phyloP scores from a whole-genome alignment of 768 basidiomycete genomes.

The Leccinum rimulosum region DNA sequence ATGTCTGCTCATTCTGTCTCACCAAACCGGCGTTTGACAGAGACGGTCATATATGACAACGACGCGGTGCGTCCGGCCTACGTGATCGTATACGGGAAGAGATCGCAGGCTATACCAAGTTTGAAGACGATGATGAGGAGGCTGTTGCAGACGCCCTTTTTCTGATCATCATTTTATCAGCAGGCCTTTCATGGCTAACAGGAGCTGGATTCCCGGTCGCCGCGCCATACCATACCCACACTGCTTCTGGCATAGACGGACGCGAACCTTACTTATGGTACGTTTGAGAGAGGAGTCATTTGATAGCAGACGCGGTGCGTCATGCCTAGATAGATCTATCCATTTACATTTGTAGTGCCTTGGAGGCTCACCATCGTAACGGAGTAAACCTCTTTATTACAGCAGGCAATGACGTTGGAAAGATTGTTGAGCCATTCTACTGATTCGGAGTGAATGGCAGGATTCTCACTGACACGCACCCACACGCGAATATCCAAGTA shows the following conservation, averaged over 20 bases:
- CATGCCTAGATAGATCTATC: not conserved
- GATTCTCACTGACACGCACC: too few relatives aligned
- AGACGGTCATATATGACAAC: conserved; percentile 15
- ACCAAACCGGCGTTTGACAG: not conserved
- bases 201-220: not conserved
- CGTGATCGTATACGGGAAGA: conserved; percentile 13
- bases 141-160: conserved; percentile 3
- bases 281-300: not conserved
- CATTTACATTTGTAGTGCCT: not conserved
- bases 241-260: not conserved
- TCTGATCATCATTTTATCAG: conserved; percentile 2
- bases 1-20: not conserved
- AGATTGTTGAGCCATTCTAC: not conserved
- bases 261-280: not conserved
- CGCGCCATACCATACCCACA: not conserved
- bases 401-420: accelerated
- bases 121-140: not conserved
- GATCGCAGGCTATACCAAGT: not conserved
- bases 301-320: not conserved
- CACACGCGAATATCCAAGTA: too few relatives aligned
- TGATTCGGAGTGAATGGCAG: too few relatives aligned
- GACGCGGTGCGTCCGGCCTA: conserved; percentile 15
- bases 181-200: not conserved
- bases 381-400: not conserved
- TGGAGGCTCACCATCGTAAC: not conserved